phyloP scores from a whole-genome alignment of 176 grass and related monocot genomes.

The Sorghum bicolor region DNA sequence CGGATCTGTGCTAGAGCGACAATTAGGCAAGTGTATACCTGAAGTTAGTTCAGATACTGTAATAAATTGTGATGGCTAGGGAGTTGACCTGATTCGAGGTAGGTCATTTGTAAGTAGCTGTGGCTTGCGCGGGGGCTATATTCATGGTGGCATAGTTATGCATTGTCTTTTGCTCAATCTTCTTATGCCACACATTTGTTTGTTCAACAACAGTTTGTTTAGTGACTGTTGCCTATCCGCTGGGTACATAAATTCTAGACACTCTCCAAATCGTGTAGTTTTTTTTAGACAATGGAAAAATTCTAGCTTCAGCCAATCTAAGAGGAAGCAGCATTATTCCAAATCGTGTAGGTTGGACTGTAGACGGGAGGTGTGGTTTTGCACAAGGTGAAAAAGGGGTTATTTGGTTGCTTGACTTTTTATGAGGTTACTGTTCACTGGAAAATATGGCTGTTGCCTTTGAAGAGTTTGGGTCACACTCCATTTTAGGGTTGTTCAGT shows the following conservation, averaged over 20 bases:
- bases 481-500: neutral
- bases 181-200: neutral
- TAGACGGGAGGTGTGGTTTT: neutral
- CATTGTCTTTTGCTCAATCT: neutral
- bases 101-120: neutral
- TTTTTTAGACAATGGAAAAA: too few relatives aligned
- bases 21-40: neutral
- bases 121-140: neutral
- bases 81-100: constrained; percentile 8
- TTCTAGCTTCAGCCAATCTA: too few relatives aligned
- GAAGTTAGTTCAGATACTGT: neutral
- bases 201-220: neutral
- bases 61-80: neutral
- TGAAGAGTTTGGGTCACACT: neutral
- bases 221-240: neutral
- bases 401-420: neutral
- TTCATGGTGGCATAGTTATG: neutral
- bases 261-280: neutral
- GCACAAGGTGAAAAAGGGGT: neutral
- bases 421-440: neutral
- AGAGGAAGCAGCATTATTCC: too few relatives aligned
- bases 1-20: constrained; percentile 8
- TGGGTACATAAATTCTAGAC: neutral
- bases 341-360: neutral
- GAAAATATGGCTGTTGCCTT: neutral